Conservation (phyloP, 371 early-diverging fungal genomes). For the Coemansia sp. region DNA sequence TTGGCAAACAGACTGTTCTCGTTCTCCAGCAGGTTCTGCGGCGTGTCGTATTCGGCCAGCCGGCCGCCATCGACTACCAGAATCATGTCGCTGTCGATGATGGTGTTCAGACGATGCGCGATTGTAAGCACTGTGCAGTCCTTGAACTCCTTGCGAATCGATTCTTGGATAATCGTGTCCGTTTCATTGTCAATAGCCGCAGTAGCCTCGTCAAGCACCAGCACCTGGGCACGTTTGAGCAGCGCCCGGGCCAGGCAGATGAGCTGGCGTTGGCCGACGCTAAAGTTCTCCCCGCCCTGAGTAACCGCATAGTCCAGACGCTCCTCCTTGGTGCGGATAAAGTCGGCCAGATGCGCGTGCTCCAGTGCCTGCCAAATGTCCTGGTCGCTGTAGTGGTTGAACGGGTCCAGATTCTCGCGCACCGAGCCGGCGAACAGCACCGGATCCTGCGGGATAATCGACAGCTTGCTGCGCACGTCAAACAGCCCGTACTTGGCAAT, state of each 20-base stretch:
- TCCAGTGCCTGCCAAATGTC: conserved; percentile 84
- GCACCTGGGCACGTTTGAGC: conserved; percentile 66
- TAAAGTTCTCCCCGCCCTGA: conserved; percentile 82
- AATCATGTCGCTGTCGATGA: conserved; percentile 83
- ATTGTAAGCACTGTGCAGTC: conserved; percentile 90
- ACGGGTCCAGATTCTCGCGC: no score
- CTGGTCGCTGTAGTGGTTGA: conserved; percentile 58
- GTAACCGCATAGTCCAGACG: conserved; percentile 59
- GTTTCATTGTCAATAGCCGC: conserved; percentile 86
- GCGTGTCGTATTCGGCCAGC: conserved; percentile 80
- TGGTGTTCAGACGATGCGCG: conserved; percentile 89
- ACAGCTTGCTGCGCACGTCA: conserved; percentile 49
- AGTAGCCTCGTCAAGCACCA: conserved; percentile 93
- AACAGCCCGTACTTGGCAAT: conserved; percentile 48
- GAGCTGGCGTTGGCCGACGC: conserved; percentile 84
- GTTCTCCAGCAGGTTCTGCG: conserved; percentile 61
- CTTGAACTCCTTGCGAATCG: conserved; percentile 84
- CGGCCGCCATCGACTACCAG: conserved; percentile 77
- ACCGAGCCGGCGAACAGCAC: no score
- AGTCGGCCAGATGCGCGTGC: conserved; percentile 65
- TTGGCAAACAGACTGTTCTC: conserved; percentile 64
- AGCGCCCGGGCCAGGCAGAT: conserved; percentile 86
- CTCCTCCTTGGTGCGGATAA: conserved; percentile 53
- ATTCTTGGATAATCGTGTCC: conserved; percentile 78
- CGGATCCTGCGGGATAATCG: no score